A percentile compares a stretch with the other conserved stretches of the same genome.
phyloP scores from a whole-genome alignment of 208 protist genomes.

The Acanthamoeba healyi region DNA sequence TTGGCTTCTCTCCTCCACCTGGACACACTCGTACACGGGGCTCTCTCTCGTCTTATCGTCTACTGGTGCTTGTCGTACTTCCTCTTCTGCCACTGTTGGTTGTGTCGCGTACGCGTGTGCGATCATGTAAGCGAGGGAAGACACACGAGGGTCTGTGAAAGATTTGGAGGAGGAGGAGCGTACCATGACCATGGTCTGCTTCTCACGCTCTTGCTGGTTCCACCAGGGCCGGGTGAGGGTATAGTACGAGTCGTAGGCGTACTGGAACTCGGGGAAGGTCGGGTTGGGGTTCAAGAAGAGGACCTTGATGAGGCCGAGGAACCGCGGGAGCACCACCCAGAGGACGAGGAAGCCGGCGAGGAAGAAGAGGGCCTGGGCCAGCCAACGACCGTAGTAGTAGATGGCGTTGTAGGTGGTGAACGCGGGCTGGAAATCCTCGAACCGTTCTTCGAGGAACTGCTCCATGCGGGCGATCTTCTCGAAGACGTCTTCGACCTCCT shows the following conservation, averaged over 20 bases:
- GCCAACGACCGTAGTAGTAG: background rate
- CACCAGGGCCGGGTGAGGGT: conserved; percentile 51
- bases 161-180: background rate
- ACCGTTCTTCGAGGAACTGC: background rate
- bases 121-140: no score
- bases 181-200: conserved; percentile 24
- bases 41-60: background rate
- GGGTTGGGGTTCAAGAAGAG: background rate
- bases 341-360: background rate
- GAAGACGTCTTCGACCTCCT: conserved; percentile 45
- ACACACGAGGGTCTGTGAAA: no score
- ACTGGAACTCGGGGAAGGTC: conserved; percentile 17
- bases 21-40: background rate
- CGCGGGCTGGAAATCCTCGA: background rate
- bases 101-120: no score
- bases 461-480: conserved; percentile 13
- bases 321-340: background rate
- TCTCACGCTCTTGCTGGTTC: conserved; percentile 35
- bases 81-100: conserved; percentile 32
- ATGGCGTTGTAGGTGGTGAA: background rate
- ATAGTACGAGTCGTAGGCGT: conserved; percentile 41
- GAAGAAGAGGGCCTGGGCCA: background rate
- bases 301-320: background rate
- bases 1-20: background rate
- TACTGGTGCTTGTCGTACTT: conserved; percentile 36